These are phyloP conservation scores for Orbilia javanica DNA, from an alignment of 2,329 filamentous ascomycete genomes.

Conservation along the genomic window DNA sequence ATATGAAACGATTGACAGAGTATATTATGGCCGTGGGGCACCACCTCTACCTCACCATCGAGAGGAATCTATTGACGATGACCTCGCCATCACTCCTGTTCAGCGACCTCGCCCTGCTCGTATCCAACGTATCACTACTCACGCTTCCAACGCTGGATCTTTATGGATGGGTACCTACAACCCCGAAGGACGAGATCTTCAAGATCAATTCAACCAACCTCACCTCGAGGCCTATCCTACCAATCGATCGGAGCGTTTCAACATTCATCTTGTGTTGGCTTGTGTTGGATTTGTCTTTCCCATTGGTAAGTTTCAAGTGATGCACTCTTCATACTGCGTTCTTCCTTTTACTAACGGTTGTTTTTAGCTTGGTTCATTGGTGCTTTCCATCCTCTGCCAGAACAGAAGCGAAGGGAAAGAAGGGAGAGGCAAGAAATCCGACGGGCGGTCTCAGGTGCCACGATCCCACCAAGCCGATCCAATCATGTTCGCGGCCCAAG, in stretches of 20 bases:
- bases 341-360: constrained; percentile 30
- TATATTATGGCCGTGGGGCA: constrained; percentile 58
- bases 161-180: constrained; percentile 58
- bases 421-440: constrained; percentile 57
- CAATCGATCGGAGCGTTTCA: constrained; percentile 59
- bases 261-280: constrained; percentile 61
- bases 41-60: constrained; percentile 52
- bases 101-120: constrained; percentile 49
- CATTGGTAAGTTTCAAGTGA: constrained; percentile 59
- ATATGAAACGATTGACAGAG: constrained; percentile 56
- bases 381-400: constrained; percentile 52
- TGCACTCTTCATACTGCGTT: constrained; percentile 17
- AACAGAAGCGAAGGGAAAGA: constrained; percentile 44
- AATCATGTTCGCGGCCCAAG: constrained; percentile 50
- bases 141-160: constrained; percentile 43
- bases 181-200: constrained; percentile 56
- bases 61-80: constrained; percentile 49
- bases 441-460: constrained; percentile 39
- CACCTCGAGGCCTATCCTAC: constrained; percentile 60
- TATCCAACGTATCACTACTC: constrained; percentile 48
- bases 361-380: constrained; percentile 54
- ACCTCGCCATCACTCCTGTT: constrained; percentile 49
- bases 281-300: constrained; percentile 62
- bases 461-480: constrained; percentile 36
- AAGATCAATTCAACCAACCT: constrained; percentile 59